A percentile compares a stretch with the other conserved stretches of the same genome.
Conservation (phyloP, 305 asterid genomes). For the Ruellia speciosa region DNA sequence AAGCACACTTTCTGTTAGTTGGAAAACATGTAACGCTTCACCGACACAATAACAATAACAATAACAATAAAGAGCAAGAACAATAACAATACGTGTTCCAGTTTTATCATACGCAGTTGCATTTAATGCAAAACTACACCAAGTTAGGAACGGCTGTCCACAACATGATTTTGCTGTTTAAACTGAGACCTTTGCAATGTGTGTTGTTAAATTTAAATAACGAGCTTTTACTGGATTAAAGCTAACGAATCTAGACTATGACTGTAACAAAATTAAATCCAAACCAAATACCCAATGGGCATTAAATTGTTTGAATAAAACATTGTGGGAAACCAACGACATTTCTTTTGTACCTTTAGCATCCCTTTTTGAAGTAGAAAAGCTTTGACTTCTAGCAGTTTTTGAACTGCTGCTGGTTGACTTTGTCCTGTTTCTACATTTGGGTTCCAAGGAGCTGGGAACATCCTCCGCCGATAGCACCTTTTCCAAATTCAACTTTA, state of each 20-base stretch:
- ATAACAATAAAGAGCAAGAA: not conserved
- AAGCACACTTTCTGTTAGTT: not conserved
- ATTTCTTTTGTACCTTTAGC: conserved; percentile 31
- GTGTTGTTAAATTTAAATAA: not conserved
- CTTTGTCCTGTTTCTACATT: conserved; percentile 22
- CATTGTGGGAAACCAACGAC: not conserved
- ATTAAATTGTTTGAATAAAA: not conserved
- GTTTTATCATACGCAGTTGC: not conserved
- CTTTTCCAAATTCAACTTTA: conserved; percentile 43
- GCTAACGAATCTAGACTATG: not conserved
- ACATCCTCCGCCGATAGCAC: conserved; percentile 26
- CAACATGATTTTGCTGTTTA: not conserved
- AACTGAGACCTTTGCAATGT: not conserved
- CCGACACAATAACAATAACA: not conserved
- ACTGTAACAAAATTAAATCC: not conserved
- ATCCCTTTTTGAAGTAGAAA: conserved; percentile 28
- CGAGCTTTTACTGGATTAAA: not conserved
- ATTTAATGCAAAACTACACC: not conserved
- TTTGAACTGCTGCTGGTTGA: conserved; percentile 30
- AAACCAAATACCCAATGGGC: not conserved
- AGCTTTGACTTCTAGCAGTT: conserved; percentile 24
- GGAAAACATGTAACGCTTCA: not conserved
- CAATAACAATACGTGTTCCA: too few species aligned
- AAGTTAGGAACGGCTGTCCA: not conserved
- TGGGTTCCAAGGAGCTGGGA: conserved; percentile 21